Evolutionary conservation across 2,329 filamentous ascomycete genomes (phyloP).

Genomic region (Dactylellina sp.): DNA sequence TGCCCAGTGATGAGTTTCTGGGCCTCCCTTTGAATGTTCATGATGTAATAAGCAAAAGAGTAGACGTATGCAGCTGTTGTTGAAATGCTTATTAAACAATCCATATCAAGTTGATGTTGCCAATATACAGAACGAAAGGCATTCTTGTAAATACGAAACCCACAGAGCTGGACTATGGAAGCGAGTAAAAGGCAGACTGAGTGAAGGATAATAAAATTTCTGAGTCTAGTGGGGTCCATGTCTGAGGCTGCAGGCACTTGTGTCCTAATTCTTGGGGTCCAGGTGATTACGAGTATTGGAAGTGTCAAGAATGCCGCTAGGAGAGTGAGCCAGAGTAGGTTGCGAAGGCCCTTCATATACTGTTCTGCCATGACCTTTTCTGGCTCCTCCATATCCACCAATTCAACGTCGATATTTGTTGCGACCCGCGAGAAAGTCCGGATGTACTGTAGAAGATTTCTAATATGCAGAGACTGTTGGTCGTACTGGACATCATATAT

Average conservation of each 20-base stretch:
- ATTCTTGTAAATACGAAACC: slow-evolving; percentile 67
- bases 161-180: slow-evolving; percentile 68
- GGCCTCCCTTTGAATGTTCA: slow-evolving; percentile 55
- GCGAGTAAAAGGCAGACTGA: slow-evolving; percentile 66
- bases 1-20: slow-evolving; percentile 62
- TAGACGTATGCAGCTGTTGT: slow-evolving; percentile 76
- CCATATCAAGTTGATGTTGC: slow-evolving; percentile 74
- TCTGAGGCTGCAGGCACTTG: slow-evolving; percentile 26
- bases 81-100: slow-evolving; percentile 75
- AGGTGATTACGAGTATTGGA: slow-evolving; percentile 76
- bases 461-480: slow-evolving; percentile 24
- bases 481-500: slow-evolving; percentile 37
- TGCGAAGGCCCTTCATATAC: slow-evolving; percentile 13
- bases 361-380: slow-evolving; percentile 22
- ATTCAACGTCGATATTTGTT: slow-evolving; percentile 11
- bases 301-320: slow-evolving; percentile 70
- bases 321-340: slow-evolving; percentile 64
- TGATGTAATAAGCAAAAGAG: slow-evolving; percentile 70
- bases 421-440: slow-evolving; percentile 22
- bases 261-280: slow-evolving; percentile 65
- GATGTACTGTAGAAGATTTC: slow-evolving; percentile 45
- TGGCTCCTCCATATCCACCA: slow-evolving; percentile 24
- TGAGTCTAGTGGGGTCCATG: slow-evolving; percentile 11
- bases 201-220: slow-evolving; percentile 58
- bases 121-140: slow-evolving; percentile 72